Base-by-base conservation (phyloP, 2,329 filamentous ascomycete species). In the Diaporthe citrichinensis region DNA sequence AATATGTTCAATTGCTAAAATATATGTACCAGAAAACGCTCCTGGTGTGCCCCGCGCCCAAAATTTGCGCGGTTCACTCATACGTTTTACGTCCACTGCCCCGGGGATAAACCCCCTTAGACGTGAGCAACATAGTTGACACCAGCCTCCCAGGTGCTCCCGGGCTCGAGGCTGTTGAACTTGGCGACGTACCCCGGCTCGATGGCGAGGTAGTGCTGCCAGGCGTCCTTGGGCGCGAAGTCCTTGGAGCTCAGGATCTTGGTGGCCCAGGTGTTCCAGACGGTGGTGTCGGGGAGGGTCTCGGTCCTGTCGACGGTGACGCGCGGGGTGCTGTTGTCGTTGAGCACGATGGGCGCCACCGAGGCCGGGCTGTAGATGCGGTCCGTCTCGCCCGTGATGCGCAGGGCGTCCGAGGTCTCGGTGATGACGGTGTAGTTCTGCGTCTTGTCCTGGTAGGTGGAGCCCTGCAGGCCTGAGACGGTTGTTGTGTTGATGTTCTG, bases 341-440 rank as follows among this genome's bases (percentile, higher is more conserved):
- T 67, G 59, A 73, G 72, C 51, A 68, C 72, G 51, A 73, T 67
- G 25, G 59, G 59, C 2, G 59, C 44, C 9, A 73, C 72, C 36
- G n/a, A 15, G 8, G 28, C 59, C 1, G 72, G 72, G 49, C 49
- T 68, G n/a, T 73, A 73, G 46, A 73, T 73, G 49, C 72, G 72
- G 51, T 73, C 72, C 10, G 61, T 73, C 46, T 73, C 72, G 49
- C 65, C 55, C 17, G 55, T 57, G 51, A 73, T 73, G 44, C 49
- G 36, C 25, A 73, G 8, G 12, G 61, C 46, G 39, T 73, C 72
- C 36, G 72, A 58, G 4, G 34, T 20, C 36, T 73, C 72, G 17
- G 72, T 73, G 59, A 73, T 39, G 36, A 73, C 61, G 25, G 72
- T 73, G 49, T 68, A 68, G 49, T 73, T 73, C 36, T 67, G 72